phyloP scores from a whole-genome alignment of 1,284 basidiomycete genomes.

The Neotropicomus parvogracilis region DNA sequence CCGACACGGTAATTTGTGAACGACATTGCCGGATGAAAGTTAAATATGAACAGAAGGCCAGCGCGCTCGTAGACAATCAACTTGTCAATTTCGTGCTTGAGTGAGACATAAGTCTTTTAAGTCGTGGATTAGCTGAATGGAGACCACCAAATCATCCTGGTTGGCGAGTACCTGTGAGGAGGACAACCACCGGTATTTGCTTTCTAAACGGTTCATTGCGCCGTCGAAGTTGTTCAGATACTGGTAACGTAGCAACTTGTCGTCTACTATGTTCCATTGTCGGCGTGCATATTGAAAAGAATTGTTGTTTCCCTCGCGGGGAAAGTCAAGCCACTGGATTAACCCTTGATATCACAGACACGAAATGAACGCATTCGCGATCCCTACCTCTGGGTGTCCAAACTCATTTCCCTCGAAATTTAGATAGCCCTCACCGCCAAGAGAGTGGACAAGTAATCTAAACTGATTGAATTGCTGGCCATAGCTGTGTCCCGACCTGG shows the following conservation, averaged over 20 bases:
- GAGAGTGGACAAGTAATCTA: constrained; percentile 84
- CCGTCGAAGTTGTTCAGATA: constrained; percentile 93
- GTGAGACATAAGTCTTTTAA: constrained; percentile 77
- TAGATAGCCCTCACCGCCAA: constrained; percentile 96
- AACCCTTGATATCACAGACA: constrained; percentile 1
- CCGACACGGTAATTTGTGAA: constrained; percentile 94
- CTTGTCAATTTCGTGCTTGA: constrained; percentile 92
- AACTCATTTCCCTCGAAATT: constrained; percentile 99
- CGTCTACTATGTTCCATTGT: constrained; percentile 95
- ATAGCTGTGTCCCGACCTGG: not conserved
- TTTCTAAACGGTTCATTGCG: constrained; percentile 89
- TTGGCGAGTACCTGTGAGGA: constrained; percentile 63
- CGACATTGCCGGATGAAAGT: constrained; percentile 87
- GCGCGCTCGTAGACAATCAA: constrained; percentile 92
- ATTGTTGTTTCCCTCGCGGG: constrained; percentile 90
- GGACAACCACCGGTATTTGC: constrained; percentile 79
- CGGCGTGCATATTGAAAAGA: constrained; percentile 95
- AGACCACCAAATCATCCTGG: not conserved
- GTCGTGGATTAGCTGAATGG: constrained; percentile 11
- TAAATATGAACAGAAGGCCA: constrained; percentile 92
- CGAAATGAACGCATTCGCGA: not conserved
- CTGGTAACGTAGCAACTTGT: constrained; percentile 79
- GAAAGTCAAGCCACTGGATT: constrained; percentile 94
- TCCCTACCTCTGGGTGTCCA: constrained; percentile 85
- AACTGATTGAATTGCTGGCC: constrained; percentile 3